These are phyloP conservation scores for Hortiboletus campestris DNA, from an alignment of 768 basidiomycete species.

Conservation along the genomic window DNA sequence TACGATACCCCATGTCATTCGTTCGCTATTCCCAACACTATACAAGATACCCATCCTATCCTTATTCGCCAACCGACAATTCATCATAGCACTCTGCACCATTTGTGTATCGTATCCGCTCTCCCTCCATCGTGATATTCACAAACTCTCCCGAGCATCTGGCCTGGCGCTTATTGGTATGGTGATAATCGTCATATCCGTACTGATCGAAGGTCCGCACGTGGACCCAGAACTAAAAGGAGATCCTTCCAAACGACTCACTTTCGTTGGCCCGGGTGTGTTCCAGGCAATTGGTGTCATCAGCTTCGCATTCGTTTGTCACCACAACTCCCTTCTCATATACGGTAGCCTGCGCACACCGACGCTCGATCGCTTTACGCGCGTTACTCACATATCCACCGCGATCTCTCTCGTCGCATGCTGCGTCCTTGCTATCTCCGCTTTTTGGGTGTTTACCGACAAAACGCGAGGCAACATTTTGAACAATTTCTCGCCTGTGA, in stretches of 20 bases:
- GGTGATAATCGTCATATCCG: constrained; percentile 86
- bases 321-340: constrained; percentile 96
- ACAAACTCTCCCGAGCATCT: constrained; percentile 92
- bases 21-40: constrained; percentile 74
- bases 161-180: constrained; percentile 90
- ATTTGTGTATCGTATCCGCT: constrained; percentile 90
- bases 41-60: constrained; percentile 68
- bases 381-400: constrained; percentile 92
- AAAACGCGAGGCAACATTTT: constrained; percentile 94
- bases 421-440: constrained; percentile 78
- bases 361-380: constrained; percentile 89
- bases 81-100: constrained; percentile 87
- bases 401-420: constrained; percentile 82
- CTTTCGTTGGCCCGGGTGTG: constrained; percentile 73
- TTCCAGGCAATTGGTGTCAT: constrained; percentile 98
- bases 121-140: constrained; percentile 94
- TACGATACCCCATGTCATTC: constrained; percentile 93
- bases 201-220: constrained; percentile 79
- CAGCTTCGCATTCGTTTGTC: constrained; percentile 94
- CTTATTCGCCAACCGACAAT: constrained; percentile 80
- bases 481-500: constrained; percentile 85
- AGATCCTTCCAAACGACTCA: constrained; percentile 68
- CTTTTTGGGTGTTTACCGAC: constrained; percentile 86
- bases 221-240: constrained; percentile 75
- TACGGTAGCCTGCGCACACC: constrained; percentile 92